A percentile compares a stretch with the other conserved stretches of the same genome.
Evolutionary conservation across 148 eudicot species (phyloP).

Genomic region (Heliamphora exappendiculata): DNA sequence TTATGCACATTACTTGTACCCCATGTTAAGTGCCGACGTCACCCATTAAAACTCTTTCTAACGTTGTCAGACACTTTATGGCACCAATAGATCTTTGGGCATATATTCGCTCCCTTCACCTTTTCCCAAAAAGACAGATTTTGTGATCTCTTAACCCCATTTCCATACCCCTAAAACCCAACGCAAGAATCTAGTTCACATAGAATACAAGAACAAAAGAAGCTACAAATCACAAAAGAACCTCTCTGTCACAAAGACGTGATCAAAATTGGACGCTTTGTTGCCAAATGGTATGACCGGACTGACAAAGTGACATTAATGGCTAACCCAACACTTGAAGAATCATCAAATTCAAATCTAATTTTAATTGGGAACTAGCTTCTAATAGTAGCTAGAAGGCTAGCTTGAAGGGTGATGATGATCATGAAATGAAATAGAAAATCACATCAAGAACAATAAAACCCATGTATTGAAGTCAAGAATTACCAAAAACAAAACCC

Average conservation of each 20-base stretch:
- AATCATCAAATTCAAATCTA: background rate
- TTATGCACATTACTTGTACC: constrained; percentile 12
- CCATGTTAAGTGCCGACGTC: constrained; percentile 7
- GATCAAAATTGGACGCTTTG: constrained; percentile 10
- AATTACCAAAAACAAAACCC: background rate
- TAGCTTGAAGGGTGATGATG: background rate
- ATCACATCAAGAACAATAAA: background rate
- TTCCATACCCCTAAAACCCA: background rate
- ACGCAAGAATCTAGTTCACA: constrained; percentile 21
- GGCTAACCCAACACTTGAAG: constrained; percentile 1
- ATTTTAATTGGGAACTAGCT: background rate
- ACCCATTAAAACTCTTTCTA: constrained; percentile 17
- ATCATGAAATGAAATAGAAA: background rate
- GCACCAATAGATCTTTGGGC: constrained; percentile 29
- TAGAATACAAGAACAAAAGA: background rate
- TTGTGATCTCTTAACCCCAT: constrained; percentile 8
- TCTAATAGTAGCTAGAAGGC: background rate
- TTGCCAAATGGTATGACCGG: constrained; percentile 7
- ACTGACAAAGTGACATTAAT: background rate
- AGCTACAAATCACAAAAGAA: constrained; percentile 2
- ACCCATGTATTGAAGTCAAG: background rate
- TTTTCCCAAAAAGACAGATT: constrained; percentile 12
- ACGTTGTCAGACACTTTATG: constrained; percentile 26
- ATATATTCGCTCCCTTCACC: constrained; percentile 33
- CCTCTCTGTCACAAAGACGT: background rate